Evolutionary conservation across 441 rosid genomes (phyloP).

Genomic region (Isatis lusitanica): DNA sequence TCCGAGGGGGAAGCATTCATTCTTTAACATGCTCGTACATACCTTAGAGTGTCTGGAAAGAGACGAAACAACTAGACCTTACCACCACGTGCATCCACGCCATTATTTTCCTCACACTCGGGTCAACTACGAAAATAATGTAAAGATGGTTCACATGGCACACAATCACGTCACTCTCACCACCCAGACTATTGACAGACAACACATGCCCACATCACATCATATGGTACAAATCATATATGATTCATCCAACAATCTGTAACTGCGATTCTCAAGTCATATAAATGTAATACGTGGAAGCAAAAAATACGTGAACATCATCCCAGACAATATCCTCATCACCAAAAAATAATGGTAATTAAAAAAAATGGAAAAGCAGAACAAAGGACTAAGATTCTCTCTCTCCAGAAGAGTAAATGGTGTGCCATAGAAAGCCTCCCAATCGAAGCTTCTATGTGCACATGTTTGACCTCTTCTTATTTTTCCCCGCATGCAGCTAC

Average conservation of each 20-base stretch:
- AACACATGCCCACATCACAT: constrained; percentile 20
- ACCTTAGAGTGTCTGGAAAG: constrained; percentile 19
- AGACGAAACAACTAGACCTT: constrained; percentile 33
- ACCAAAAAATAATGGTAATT: constrained; percentile 11
- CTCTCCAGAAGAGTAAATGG: constrained; percentile 29
- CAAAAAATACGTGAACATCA: constrained; percentile 27
- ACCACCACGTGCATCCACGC: constrained; percentile 19
- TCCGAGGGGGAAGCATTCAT: background rate
- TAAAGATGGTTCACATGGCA: constrained; percentile 25
- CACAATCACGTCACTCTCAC: background rate
- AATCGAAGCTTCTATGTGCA: constrained; percentile 15
- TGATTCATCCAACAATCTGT: constrained; percentile 26
- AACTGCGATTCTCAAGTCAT: constrained; percentile 8
- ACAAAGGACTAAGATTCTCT: constrained; percentile 26
- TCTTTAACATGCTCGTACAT: constrained; percentile 15
- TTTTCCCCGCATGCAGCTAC: constrained; percentile 29
- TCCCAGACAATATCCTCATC: constrained; percentile 22
- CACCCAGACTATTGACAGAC: background rate
- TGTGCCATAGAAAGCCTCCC: constrained; percentile 12
- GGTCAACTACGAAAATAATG: constrained; percentile 18
- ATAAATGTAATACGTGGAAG: constrained; percentile 28
- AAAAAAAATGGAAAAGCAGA: constrained; percentile 21
- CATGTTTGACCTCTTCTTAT: constrained; percentile 42
- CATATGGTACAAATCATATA: constrained; percentile 6
- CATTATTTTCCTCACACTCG: constrained; percentile 12